These are phyloP conservation scores for Corylus heterophylla DNA, from an alignment of 306 rosid genomes.

Conservation along the genomic window DNA sequence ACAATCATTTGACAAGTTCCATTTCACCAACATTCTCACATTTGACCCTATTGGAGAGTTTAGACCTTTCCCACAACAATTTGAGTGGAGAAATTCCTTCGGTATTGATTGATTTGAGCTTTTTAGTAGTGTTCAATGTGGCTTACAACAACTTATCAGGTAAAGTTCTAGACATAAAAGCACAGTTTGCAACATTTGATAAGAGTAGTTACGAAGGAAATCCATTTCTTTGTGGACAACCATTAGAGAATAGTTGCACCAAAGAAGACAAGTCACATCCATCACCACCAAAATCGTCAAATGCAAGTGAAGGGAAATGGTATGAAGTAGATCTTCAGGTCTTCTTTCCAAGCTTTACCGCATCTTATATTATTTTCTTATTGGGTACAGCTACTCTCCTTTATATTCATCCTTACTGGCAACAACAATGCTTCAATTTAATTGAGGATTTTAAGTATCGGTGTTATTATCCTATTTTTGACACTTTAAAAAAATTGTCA, in stretches of 20 bases:
- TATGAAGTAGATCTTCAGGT: background rate
- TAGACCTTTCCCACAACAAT: no score
- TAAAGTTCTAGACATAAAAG: no score
- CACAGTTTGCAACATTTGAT: no score
- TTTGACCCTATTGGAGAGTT: background rate
- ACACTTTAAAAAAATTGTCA: background rate
- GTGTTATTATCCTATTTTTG: background rate
- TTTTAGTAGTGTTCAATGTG: background rate
- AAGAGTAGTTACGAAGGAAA: no score
- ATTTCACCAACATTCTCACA: background rate
- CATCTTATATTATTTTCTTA: background rate
- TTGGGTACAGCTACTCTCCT: background rate
- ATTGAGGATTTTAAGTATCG: background rate
- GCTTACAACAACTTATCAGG: no score
- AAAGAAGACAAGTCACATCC: no score
- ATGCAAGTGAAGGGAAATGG: background rate
- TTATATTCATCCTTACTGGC: conserved; percentile 6
- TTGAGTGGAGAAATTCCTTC: no score
- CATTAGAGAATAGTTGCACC: no score
- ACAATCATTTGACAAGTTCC: conserved; percentile 5
- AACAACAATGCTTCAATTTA: background rate
- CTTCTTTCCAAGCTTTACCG: conserved; percentile 1
- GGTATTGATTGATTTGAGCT: background rate
- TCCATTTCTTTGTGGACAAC: no score
- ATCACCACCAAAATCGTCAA: no score